Evolutionary conservation across 352 stramenopile species (phyloP).

Genomic region (Globisporangium lucens): DNA sequence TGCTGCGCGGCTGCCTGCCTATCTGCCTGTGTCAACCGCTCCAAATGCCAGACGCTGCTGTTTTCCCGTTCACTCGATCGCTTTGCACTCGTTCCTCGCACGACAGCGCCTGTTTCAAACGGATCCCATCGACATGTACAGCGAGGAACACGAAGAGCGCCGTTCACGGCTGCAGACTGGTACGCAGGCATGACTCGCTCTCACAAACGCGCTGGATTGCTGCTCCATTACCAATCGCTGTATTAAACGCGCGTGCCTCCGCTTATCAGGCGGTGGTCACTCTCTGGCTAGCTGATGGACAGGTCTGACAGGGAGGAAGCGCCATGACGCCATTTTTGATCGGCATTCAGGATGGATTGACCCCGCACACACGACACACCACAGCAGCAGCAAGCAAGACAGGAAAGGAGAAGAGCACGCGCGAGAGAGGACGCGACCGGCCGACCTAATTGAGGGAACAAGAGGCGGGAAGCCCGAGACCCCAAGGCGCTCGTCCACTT

Average conservation of each 20-base stretch:
- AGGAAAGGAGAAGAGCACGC: neutral
- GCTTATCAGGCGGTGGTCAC: neutral
- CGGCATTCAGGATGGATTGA: neutral
- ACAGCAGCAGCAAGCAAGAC: neutral
- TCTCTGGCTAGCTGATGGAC: neutral
- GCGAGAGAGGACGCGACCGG: neutral
- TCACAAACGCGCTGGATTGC: neutral
- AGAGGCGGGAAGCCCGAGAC: neutral
- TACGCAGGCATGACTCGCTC: neutral
- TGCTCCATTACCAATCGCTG: neutral
- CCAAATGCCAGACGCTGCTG: neutral
- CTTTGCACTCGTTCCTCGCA: neutral
- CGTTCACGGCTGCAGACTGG: neutral
- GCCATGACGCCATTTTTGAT: neutral
- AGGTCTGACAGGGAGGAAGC: neutral
- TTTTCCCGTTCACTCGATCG: neutral
- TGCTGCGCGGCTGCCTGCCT: neutral
- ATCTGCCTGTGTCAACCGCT: neutral
- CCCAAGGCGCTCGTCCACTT: constrained; percentile 22
- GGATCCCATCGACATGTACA: neutral
- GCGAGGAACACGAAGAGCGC: neutral
- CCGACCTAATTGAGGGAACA: neutral
- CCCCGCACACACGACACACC: neutral
- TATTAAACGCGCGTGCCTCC: neutral
- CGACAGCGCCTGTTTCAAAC: neutral